These are phyloP conservation scores for Trametes elegans DNA, from an alignment of 768 basidiomycete genomes.

Conservation along the genomic window DNA sequence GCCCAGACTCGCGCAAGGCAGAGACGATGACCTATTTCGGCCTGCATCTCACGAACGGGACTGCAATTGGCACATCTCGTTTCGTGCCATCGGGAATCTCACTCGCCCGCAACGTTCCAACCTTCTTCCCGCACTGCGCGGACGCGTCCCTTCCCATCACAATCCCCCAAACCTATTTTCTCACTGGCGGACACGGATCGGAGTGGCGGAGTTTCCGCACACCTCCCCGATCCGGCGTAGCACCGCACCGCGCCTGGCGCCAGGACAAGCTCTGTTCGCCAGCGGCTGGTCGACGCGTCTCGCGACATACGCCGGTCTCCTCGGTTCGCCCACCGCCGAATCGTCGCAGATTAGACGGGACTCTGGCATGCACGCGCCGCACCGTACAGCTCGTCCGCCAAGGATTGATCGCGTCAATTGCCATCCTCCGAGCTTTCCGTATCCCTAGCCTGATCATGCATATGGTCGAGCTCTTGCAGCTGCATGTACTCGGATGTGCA, in stretches of 20 bases:
- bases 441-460: background rate
- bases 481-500: background rate
- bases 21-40: constrained; percentile 19
- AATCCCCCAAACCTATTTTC: constrained; percentile 6
- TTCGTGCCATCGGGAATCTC: constrained; percentile 14
- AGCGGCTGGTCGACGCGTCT: too few species aligned
- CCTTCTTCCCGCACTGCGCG: constrained; percentile 9
- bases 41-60: constrained; percentile 14
- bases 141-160: background rate
- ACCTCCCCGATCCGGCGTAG: constrained; percentile 13
- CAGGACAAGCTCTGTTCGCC: too few species aligned
- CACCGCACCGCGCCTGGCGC: too few species aligned
- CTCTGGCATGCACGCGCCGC: too few species aligned
- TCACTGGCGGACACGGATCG: constrained; percentile 3
- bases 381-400: too few species aligned
- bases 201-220: constrained; percentile 2
- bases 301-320: background rate
- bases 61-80: constrained; percentile 8
- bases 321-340: constrained; percentile 1
- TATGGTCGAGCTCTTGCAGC: background rate
- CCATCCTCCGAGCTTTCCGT: background rate
- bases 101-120: constrained; percentile 3
- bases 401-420: constrained; percentile 10
- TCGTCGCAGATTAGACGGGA: constrained; percentile 11
- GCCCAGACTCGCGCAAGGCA: constrained; percentile 19